phyloP scores from a whole-genome alignment of 2,329 filamentous ascomycete species.

The Diaporthe caulivora region DNA sequence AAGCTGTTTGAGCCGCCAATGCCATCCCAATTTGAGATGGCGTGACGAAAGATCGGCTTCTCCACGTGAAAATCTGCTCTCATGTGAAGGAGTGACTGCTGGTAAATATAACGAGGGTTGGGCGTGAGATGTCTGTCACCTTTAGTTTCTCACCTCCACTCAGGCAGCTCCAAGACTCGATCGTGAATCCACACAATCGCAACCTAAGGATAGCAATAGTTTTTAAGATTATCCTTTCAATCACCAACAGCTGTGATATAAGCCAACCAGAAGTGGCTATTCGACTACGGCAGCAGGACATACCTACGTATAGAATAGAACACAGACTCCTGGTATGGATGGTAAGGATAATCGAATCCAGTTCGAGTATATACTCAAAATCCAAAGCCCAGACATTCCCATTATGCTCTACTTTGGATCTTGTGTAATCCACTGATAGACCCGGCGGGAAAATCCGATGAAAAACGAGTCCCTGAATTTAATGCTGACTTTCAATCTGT shows the following conservation, averaged over 20 bases:
- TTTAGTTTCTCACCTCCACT: background rate
- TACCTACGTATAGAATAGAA: accelerated
- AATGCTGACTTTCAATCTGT: background rate
- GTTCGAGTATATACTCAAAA: too few relatives aligned
- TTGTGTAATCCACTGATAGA: background rate
- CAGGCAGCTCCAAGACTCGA: background rate
- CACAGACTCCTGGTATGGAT: background rate
- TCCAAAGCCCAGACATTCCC: background rate
- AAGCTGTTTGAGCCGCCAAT: constrained; percentile 13
- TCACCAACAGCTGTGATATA: background rate
- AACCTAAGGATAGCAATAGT: too few relatives aligned
- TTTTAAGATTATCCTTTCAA: background rate
- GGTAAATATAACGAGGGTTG: background rate
- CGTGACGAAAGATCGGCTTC: background rate
- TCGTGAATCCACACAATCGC: background rate
- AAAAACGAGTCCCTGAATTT: background rate
- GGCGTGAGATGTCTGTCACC: too few relatives aligned
- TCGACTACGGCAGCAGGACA: background rate
- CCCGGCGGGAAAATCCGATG: accelerated
- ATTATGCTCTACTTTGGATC: background rate
- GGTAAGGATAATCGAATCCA: background rate
- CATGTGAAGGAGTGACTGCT: too few relatives aligned
- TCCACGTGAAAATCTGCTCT: background rate
- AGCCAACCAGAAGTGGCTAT: background rate
- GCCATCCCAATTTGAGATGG: background rate